A percentile compares a stretch with the other conserved stretches of the same genome.
phyloP scores from a whole-genome alignment of 2,329 filamentous ascomycete genomes.

The Botrytis fabae region DNA sequence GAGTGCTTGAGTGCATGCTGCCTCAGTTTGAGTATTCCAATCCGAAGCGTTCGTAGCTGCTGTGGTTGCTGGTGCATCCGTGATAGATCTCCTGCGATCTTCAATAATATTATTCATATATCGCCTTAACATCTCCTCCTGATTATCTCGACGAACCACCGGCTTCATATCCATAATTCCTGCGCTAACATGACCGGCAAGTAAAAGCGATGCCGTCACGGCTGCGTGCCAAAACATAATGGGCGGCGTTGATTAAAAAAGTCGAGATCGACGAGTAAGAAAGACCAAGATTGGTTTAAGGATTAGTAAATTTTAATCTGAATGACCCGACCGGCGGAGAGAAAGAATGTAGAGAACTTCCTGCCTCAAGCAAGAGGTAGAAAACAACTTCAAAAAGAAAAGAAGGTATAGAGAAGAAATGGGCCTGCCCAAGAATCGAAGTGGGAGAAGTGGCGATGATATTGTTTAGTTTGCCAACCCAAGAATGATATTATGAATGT shows the following conservation, averaged over 20 bases:
- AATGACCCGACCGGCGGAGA: conserved; percentile 35
- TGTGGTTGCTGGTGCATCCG: conserved; percentile 11
- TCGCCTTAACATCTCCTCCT: conserved; percentile 37
- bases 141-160: conserved; percentile 19
- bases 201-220: conserved; percentile 32
- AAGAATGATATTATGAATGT: conserved; percentile 24
- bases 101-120: conserved; percentile 39
- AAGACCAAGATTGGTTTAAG: conserved; percentile 7
- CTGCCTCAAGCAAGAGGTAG: conserved; percentile 25
- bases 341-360: conserved; percentile 30
- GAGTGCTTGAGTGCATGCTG: conserved; percentile 61
- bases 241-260: conserved; percentile 16
- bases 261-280: conserved; percentile 15
- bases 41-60: conserved; percentile 43
- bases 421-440: conserved; percentile 35
- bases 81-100: conserved; percentile 15
- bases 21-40: conserved; percentile 57
- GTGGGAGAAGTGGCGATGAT: conserved; percentile 28
- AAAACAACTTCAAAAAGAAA: conserved; percentile 23
- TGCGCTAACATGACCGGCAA: conserved; percentile 37
- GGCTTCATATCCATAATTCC: conserved; percentile 26
- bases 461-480: conserved; percentile 33
- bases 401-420: conserved; percentile 30
- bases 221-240: conserved; percentile 32
- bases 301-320: conserved; percentile 23